Base-by-base conservation (phyloP, 345 rosid species). In the Hibiscus tridactylites region DNA sequence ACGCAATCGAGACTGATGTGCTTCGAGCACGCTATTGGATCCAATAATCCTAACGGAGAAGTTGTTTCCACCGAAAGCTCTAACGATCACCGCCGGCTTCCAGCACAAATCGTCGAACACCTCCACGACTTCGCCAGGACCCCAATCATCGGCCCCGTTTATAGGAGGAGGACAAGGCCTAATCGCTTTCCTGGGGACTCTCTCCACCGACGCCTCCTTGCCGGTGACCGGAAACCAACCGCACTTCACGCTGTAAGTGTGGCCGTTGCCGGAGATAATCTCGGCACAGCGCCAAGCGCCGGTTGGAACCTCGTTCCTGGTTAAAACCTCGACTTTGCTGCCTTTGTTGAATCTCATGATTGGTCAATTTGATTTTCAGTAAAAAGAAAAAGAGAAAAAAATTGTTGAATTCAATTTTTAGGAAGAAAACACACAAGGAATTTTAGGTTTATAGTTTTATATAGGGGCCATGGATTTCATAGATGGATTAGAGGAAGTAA, bases 181-280 rank as follows among this genome's bases (percentile, higher is more conserved):
- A 75, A 91, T 81, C 50, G 73, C 80, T 83, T 81, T 84, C 86
- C 83, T 80, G 0, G 88, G 77, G 2, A 90, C 83, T 76, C 86
- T 86, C 79, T 65, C 85, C 31, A 77, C 61, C 65, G 69, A 71
- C 4, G 16, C 70, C 16, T 59, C 19, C 46, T 75, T 71, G 1
- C 42, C 65, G 6, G 58, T 42, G 21, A n/a, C n/a, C 29, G 58
- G 66, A 60, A 59, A 26, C 74, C 79, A 57, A 57, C 75, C 79
- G 62, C 83, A 84, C 74, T 75, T 78, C 60, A 88, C 86, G n/a
- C 33, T 42, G 72, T 85, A 86, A 0, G 79, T 86, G 54, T 78
- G 92, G 10, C 91, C 96, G 76, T 87, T 83, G n/a, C 93, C 88
- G 1, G 88, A 82, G 5, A 83, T 65, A 52, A 91, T 79, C 77